Evolutionary conservation across 202 grass and related monocot genomes (phyloP).

Genomic region (Setaria italica): DNA sequence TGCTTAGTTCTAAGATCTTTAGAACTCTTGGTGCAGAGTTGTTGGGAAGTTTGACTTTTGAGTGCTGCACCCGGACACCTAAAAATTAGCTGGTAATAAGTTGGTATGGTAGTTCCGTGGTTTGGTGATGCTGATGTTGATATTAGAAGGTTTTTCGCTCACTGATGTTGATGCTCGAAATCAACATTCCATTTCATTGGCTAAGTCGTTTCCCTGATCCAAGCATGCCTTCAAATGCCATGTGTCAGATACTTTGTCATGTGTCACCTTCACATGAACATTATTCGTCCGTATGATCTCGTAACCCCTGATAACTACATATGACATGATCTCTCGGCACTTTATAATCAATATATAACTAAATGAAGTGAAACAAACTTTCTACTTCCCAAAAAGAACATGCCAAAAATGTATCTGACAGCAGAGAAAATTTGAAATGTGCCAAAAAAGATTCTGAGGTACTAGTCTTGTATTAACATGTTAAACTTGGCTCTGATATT

Average conservation of each 20-base stretch:
- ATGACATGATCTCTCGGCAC: no score
- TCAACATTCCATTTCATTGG: not conserved
- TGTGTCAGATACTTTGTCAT: not conserved
- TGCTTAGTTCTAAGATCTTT: not conserved
- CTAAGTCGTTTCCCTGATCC: not conserved
- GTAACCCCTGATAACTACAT: not conserved
- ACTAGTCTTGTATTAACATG: no score
- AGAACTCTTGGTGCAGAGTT: not conserved
- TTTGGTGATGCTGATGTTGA: not conserved
- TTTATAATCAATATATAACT: no score
- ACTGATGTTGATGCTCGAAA: not conserved
- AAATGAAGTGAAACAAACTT: no score
- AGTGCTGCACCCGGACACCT: not conserved
- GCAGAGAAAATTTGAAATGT: not conserved
- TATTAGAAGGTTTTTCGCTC: not conserved
- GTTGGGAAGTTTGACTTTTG: constrained; percentile 4
- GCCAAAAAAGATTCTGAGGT: no score
- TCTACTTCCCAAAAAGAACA: no score
- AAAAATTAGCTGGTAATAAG: not conserved
- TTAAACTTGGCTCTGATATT: no score
- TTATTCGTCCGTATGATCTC: not conserved
- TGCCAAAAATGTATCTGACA: not conserved
- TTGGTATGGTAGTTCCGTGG: not conserved
- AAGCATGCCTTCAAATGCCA: not conserved
- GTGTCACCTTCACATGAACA: not conserved